Base-by-base conservation (phyloP, 2,329 filamentous ascomycete genomes). In the Fusarium sterilihyphosum region DNA sequence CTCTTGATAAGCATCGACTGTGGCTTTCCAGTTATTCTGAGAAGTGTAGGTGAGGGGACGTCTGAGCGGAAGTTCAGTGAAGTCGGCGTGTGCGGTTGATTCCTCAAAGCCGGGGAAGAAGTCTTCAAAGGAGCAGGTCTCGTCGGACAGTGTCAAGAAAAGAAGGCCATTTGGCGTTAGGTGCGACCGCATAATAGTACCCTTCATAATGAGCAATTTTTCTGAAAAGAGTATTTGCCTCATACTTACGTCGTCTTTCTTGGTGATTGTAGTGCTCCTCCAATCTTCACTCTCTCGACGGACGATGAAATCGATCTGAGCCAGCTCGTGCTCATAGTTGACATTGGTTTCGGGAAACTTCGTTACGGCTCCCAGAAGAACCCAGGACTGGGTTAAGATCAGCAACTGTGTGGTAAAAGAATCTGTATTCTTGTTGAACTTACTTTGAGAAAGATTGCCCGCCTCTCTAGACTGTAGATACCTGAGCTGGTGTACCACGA, bases 391-490 rank as follows among this genome's bases (percentile, higher is more conserved):
- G 2, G 2, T 18, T 11, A 9, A 4, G 2, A 22, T 37, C 11
- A 50, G 31, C 0, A 16, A 5, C 3, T 4, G 5, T 3, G 4
- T 16, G 3, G 1, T 8, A 0, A 12, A 4, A 24, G 17, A 24
- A 16, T 6, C 1, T 4, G 3, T 5, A 2, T 8, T 1, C 6
- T 2, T 26, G 3, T 8, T 17, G 2, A 4, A 20, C 40, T 4
- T 50, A 20, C 61, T 9, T 61, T 61, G 14, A 61, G 49, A 31
- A 64, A 64, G 4, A 64, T 61, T 10, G 54, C 54, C 18, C 44
- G 43, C 26, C 47, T 64, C 37, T 64, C 54, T 1, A 64, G 37
- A 4, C 0, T 22, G n/a, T 58, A 46, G 1, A 64, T 64, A 1
- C 54, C 61, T 0, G 41, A 12, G 37, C 54, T 64, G 3, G 61